phyloP scores from a whole-genome alignment of 2,329 filamentous ascomycete species.

The Alternaria rosae region DNA sequence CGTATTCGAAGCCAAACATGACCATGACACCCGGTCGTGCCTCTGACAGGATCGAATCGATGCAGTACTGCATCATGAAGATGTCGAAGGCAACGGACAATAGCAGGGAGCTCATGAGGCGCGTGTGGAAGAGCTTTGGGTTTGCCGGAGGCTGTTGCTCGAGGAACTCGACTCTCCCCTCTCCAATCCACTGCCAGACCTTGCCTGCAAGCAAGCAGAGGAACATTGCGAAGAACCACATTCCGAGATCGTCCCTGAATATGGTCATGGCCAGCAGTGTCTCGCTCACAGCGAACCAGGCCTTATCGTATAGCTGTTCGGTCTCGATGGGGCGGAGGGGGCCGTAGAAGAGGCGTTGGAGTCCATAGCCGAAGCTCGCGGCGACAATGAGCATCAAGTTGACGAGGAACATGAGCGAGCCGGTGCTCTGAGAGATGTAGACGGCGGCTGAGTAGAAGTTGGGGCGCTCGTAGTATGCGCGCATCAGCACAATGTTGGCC shows the following conservation, averaged over 20 bases:
- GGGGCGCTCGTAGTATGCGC: slow-evolving; percentile 90
- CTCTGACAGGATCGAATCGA: slow-evolving; percentile 83
- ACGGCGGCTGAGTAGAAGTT: slow-evolving; percentile 99
- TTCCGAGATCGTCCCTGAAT: slow-evolving; percentile 92
- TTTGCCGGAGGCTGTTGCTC: slow-evolving; percentile 95
- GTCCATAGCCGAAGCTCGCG: slow-evolving; percentile 79
- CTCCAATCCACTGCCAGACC: slow-evolving; percentile 98
- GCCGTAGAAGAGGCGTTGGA: slow-evolving; percentile 91
- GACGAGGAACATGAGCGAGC: slow-evolving; percentile 91
- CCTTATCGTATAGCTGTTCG: slow-evolving; percentile 96
- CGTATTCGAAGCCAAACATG: slow-evolving; percentile 99
- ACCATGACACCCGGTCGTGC: slow-evolving; percentile 99
- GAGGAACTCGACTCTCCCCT: slow-evolving; percentile 89
- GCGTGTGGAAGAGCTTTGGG: slow-evolving; percentile 83
- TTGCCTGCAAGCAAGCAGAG: slow-evolving; percentile 90
- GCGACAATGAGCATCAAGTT: slow-evolving; percentile 88
- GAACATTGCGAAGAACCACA: slow-evolving; percentile 97
- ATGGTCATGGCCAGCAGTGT: slow-evolving; percentile 98
- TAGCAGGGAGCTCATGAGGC: slow-evolving; percentile 78
- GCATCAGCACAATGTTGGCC: slow-evolving; percentile 82
- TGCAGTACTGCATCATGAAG: slow-evolving; percentile 80
- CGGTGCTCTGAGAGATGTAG: slow-evolving; percentile 94
- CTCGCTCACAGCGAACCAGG: slow-evolving; percentile 97
- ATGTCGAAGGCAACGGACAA: slow-evolving; percentile 82
- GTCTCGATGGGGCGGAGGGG: slow-evolving; percentile 90